Evolutionary conservation across 257 asterid genomes (phyloP), one percentile per base, ranked within the genome.

Genomic region (Perilla frutescens): DNA sequence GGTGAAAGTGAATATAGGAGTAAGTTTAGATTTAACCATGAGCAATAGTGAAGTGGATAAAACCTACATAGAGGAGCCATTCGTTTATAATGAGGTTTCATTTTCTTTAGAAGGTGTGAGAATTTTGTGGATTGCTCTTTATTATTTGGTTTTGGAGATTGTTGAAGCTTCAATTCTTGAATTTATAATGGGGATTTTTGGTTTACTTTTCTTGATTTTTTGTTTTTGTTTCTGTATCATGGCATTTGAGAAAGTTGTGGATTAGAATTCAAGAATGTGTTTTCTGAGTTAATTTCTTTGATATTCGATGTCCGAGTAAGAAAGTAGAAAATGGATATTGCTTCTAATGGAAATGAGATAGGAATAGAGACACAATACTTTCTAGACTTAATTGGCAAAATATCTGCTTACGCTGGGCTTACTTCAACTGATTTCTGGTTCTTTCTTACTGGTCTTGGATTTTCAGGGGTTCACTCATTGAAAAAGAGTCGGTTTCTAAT

Each of bases 391-490:
- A 44, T 13, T 63, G 60, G 49, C 48, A 71, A 48, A 29, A 34
- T 0, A 7, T 58, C 58, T 65, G 41, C 37, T 15, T 68, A 8
- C 14, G 60, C 36, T 71, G 37, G 51, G 44, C 8, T 60, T 13
- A 66, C 13, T 7, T 76, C 34, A 32, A 36, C 56, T 68, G 65
- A 20, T 70, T 68, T 59, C 66, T 69, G 70, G 48, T 67, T 54
- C 34, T 55, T 73, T 10, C 45, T 61, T 8, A 47, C 43, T 63
- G 72, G 36, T 78, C 7, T 34, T 60, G 54, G 54, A 36, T 66
- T 50, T 74, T 58, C 86, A 91, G 97, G 76, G 85, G 64, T 48
- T 72, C 66, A 36, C 68, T 41, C 29, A 49, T 32, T 32, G 70
- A 40, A 34, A 80, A 77, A 51, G 81, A 69, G 72, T 57, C 85